Evolutionary conservation across 345 rosid species (phyloP), one percentile per base, ranked within the genome.

Genomic region (Salix brachista): DNA sequence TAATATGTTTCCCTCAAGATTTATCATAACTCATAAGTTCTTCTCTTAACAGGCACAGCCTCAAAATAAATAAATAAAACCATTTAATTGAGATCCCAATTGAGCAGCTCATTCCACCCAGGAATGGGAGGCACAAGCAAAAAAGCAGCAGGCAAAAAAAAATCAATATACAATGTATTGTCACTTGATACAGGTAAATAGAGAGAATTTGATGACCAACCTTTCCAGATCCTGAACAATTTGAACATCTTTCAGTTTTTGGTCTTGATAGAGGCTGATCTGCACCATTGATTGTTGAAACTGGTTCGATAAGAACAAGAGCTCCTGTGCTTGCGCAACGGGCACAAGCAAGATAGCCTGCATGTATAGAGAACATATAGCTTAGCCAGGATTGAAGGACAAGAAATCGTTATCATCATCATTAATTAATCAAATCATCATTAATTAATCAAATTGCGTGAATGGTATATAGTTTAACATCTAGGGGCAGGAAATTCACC

Each of bases 341-440:
- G 65, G 97, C 97, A 83, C 99, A 93, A 60, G 97, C 94, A 81
- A 95, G 97, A 82, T 95, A 95, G 69, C 99, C 99, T 94, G 89
- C 81, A 83, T 60, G 66, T 44, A 72, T 19, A 36, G 75, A 25
- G 25, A 44, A 52, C 19, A 23, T n/a, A 61, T 28, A 73, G 32
- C 14, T 21, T n/a, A 58, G 1, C 25, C 9, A n/a, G 48, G 41
- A 71, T 70, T 36, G 44, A 72, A 72, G 19, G 34, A 13, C 25
- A n/a, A 34, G 5, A 46, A 34, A 8, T 56, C n/a, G 6, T 34
- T 44, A 56, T 36, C 12, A 21, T 52, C 12, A 34, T 16, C 65
- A 54, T 34, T 12, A 3, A 71, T 32, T 8, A 21, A 64, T 65
- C 34, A 13, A 32, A 17, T 65, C 12, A 34, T 16, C 65, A 54